Base-by-base conservation (phyloP, 768 basidiomycete species). In the Ramaria sp. region DNA sequence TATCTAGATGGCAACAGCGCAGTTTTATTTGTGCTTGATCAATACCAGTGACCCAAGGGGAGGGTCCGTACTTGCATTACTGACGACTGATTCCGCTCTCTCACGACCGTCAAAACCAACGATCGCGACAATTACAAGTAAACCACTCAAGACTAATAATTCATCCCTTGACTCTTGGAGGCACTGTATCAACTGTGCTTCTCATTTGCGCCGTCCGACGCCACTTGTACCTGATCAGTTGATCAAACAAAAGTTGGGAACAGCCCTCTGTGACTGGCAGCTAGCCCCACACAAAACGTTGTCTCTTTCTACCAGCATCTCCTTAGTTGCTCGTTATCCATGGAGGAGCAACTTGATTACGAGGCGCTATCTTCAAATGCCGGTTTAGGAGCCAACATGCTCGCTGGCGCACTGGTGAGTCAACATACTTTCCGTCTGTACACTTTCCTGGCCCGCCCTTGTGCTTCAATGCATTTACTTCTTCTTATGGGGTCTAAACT, bases 391-490 rank as follows among this genome's bases (percentile, higher is more conserved):
- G 87, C 88, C 59, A 94, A 93, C 71, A 98, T 98, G 96, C 71
- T 92, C 65, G 96, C 96, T 22, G 96, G 96, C 60, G 93, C 93
- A 52, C 74, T 98, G 69, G 93, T 94, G 68, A 74, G 89, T 79
- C 15, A 27, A 19, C 48, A 15, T n/a, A 10, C 11, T 6, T 20
- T 30, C 48, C 31, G 19, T 46, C 45, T 10, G 1, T 46, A 13
- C 10, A 19, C n/a, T 11, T 13, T 37, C 34, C 13, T 37, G 19
- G 24, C 15, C 22, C 17, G 31, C 24, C 48, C 48, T 33, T 10
- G 31, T 33, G 48, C 48, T 33, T 43, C 42, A 43, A 22, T 43
- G n/a, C 42, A 7, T 9, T n/a, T 7, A 13, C 9, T 3, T n/a
- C 27, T 49, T 49, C 31, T 49, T 2, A 1, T 9, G 27, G 12